A percentile compares a stretch with the other conserved stretches of the same genome.
Conservation (phyloP, 2,329 filamentous ascomycete species). For the Nakataea oryzae region DNA sequence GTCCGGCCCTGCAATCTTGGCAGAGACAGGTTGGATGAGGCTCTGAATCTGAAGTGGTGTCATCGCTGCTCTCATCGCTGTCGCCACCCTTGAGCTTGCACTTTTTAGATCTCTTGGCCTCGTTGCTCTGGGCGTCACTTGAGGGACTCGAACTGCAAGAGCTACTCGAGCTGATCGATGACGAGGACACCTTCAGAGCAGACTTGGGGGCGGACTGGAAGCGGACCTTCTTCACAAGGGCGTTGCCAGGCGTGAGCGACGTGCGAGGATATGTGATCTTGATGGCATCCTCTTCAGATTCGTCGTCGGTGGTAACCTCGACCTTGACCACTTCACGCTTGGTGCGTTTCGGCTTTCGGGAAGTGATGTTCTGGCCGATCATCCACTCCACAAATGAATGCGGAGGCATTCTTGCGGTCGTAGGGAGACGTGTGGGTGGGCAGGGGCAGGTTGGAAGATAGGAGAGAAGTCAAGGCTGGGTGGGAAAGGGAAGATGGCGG, state of each 20-base stretch:
- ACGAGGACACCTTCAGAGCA: slow-evolving; percentile 20
- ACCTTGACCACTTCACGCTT: slow-evolving; percentile 21
- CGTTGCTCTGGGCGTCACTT: slow-evolving; percentile 2
- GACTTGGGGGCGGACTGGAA: slow-evolving; percentile 26
- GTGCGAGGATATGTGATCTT: slow-evolving; percentile 35
- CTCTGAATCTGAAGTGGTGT: slow-evolving; percentile 16
- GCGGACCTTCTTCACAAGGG: slow-evolving; percentile 28
- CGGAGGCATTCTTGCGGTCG: slow-evolving; percentile 20
- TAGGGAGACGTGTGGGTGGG: neutral
- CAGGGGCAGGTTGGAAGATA: neutral
- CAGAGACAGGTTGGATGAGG: slow-evolving; percentile 25
- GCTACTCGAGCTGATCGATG: slow-evolving; percentile 12
- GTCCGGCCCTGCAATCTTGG: slow-evolving; percentile 15
- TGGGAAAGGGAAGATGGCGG: neutral
- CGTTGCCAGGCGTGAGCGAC: neutral
- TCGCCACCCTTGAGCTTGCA: slow-evolving; percentile 9
- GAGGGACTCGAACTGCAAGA: slow-evolving; percentile 6
- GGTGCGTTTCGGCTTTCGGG: slow-evolving; percentile 5
- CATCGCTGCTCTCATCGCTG: slow-evolving; percentile 6
- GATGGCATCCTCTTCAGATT: slow-evolving; percentile 36
- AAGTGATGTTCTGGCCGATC: slow-evolving; percentile 23
- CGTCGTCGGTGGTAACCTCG: slow-evolving; percentile 39
- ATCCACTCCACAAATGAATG: slow-evolving; percentile 29
- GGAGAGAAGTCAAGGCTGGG: neutral
- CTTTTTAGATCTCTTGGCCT: slow-evolving; percentile 8